These are phyloP conservation scores for Prunus yedoensis DNA, from an alignment of 331 rosid genomes.

Conservation along the genomic window DNA sequence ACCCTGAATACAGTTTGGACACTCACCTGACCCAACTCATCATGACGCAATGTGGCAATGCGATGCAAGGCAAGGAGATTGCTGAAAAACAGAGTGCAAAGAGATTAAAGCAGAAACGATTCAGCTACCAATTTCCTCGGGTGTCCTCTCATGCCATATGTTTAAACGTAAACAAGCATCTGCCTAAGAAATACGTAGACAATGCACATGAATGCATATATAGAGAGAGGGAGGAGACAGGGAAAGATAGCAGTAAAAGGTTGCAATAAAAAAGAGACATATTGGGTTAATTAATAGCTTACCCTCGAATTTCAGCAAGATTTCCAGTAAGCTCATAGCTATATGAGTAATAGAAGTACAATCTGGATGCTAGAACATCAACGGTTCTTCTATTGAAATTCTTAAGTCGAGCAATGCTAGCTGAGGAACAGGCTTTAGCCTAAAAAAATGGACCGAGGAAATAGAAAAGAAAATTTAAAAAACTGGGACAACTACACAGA, in stretches of 20 bases:
- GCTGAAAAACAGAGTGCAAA: constrained; percentile 3
- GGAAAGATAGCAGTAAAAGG: not conserved
- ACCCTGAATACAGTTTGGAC: not conserved
- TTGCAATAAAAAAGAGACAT: not conserved
- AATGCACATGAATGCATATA: not conserved
- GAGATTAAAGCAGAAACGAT: not conserved
- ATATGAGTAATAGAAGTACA: not conserved
- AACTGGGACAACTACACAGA: not conserved
- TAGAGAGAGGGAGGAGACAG: not conserved
- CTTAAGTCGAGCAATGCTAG: not conserved
- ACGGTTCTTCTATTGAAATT: constrained; percentile 7
- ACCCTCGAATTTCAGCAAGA: constrained; percentile 14
- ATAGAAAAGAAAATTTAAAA: not conserved
- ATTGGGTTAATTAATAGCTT: not conserved
- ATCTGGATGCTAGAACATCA: constrained; percentile 8
- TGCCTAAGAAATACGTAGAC: not conserved
- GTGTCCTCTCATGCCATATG: not conserved
- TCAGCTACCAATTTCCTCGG: not conserved
- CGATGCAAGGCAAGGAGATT: constrained; percentile 1
- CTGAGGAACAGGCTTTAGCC: constrained; percentile 12
- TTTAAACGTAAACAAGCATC: not conserved
- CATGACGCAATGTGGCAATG: not conserved
- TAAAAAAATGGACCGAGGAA: not conserved
- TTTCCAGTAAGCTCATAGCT: not conserved
- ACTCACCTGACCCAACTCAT: constrained; percentile 10